Evolutionary conservation across 441 rosid genomes (phyloP).

Genomic region (Syzygium malaccense): DNA sequence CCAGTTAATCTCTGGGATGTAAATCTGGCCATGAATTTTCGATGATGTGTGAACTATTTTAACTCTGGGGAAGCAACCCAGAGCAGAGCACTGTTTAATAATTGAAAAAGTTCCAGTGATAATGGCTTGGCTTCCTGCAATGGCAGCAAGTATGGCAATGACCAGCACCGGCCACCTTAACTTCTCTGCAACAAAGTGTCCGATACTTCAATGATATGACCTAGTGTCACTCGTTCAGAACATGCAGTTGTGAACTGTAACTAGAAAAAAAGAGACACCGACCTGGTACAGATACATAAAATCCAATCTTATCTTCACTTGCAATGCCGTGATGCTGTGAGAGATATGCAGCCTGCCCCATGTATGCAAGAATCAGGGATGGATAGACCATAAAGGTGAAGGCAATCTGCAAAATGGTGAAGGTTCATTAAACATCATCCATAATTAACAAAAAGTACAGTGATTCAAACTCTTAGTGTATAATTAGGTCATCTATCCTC

Average conservation of each 20-base stretch:
- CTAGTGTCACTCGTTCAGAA: not conserved
- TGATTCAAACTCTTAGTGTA: not conserved
- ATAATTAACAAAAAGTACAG: not conserved
- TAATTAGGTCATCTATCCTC: not conserved
- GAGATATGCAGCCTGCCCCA: conserved; percentile 17
- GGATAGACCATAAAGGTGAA: conserved; percentile 11
- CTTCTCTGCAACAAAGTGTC: not conserved
- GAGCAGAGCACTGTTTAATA: conserved; percentile 11
- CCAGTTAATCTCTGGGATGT: conserved; percentile 16
- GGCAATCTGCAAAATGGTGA: conserved; percentile 2
- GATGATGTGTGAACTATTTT: conserved; percentile 13
- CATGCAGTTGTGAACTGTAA: not conserved
- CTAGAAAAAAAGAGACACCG: not conserved
- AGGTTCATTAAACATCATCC: not conserved
- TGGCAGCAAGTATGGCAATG: conserved; percentile 10
- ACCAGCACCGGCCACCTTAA: conserved; percentile 10
- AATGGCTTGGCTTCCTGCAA: conserved; percentile 15
- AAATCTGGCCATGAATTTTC: conserved; percentile 12
- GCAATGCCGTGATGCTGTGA: not conserved
- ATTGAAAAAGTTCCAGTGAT: conserved; percentile 13
- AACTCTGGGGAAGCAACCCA: conserved; percentile 9
- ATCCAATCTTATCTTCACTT: not conserved
- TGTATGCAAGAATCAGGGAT: conserved; percentile 10
- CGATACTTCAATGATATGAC: not conserved
- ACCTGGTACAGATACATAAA: conserved; percentile 16